Base-by-base conservation (phyloP, 306 rosid species). In the Sindora glabra region DNA sequence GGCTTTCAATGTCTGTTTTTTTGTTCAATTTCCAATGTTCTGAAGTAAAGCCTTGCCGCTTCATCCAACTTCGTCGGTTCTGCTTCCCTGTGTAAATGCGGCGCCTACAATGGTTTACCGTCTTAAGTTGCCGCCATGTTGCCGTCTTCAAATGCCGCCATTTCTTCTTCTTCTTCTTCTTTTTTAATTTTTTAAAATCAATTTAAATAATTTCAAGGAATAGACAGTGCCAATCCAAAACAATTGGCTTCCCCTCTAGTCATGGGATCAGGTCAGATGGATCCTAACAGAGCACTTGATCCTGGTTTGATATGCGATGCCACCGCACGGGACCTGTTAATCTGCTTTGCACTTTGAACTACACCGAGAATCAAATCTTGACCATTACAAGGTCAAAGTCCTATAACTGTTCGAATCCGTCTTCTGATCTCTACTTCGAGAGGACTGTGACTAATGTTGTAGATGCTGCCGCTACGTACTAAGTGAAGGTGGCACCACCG, bases 281-380 rank as follows among this genome's bases (percentile, higher is more conserved):
- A 77, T 23, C 81, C 86, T 1, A 77, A 80, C 22, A 65, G 47
- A 74, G 83, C 89, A 16, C 74, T 74, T 53, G 77, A 77, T 23
- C 85, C 86, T 2, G 83, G 84, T 42, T 57, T 80, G 44, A 14
- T 77, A 4, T 80, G 77, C 59, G 81, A 83, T 63, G 83, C 75
- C 14, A 62, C 83, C 3, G 70, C 62, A 42, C 81, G 77, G 19
- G 86, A 83, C 53, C 81, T 70, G 80, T 75, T 24, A 60, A 77
- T 51, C 68, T 80, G 18, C 67, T 85, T 7, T 77, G 86, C 22
- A 26, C 64, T 18, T 52, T 59, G n/a, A 56, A 71, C 1, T 72
- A 57, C 6, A 72, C 78, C 8, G 6, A 17, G 6, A 68, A 63
- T 19, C 76, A 77, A 48, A 69, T 84, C 68, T 7, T 27, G 16